Evolutionary conservation across 75 land plant species (phyloP).

Genomic region (Larix kaempferi): DNA sequence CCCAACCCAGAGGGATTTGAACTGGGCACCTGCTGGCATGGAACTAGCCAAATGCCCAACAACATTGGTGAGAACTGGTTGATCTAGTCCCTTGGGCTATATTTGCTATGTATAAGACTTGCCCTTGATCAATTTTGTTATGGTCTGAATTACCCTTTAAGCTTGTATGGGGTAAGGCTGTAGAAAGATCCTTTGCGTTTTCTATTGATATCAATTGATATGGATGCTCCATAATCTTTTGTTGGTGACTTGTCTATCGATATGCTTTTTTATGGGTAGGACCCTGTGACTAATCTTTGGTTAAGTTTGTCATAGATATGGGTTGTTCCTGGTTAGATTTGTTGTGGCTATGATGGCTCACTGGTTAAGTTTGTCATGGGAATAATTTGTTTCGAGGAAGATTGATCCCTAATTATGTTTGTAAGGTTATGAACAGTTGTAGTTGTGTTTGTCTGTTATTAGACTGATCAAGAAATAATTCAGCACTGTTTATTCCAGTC

Average conservation of each 20-base stretch:
- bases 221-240: background rate
- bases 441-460: background rate
- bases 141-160: no score
- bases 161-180: no score
- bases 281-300: background rate
- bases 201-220: no score
- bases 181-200: no score
- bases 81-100: no score
- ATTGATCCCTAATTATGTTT: background rate
- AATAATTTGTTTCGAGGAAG: background rate
- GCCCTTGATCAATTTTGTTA: no score
- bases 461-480: background rate
- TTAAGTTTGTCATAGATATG: background rate
- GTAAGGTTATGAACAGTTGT: background rate
- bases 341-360: background rate
- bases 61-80: no score
- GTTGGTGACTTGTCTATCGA: background rate
- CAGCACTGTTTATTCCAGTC: background rate
- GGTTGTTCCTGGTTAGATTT: background rate
- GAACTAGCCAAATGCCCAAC: no score
- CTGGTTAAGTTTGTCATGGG: background rate
- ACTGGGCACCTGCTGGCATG: no score
- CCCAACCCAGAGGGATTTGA: no score
- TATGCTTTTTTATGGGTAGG: background rate
- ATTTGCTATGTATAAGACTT: no score